Conservation (phyloP, 139 green algal genomes). For the Volvox reticuliferus region DNA sequence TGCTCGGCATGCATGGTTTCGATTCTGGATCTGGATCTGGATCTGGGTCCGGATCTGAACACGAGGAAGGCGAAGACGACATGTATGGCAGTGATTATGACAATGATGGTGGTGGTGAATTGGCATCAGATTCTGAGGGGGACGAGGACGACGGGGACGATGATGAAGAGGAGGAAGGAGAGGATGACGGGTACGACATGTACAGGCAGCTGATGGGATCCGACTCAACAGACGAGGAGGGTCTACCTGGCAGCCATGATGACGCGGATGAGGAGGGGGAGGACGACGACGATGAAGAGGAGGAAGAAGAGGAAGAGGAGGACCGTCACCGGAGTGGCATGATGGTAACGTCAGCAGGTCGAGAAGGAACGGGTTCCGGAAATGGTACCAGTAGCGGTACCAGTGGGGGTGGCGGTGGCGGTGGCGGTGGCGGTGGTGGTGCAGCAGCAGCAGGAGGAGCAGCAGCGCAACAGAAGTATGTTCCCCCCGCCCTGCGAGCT, state of each 20-base stretch:
- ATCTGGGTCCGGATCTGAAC: not conserved
- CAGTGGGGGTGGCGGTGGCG: not conserved
- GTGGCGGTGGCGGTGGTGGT: not conserved
- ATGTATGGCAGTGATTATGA: not conserved
- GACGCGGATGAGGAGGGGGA: constrained; percentile 12
- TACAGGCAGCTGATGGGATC: not conserved
- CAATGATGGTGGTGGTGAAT: too few species aligned
- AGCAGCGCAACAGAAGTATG: constrained; percentile 53
- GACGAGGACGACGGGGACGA: not conserved
- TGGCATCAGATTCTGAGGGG: not conserved
- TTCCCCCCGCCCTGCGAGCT: constrained; percentile 73
- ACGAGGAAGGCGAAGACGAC: not conserved
- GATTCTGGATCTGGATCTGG: not conserved
- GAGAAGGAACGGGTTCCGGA: not conserved
- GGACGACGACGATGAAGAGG: not conserved
- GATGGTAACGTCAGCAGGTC: not conserved
- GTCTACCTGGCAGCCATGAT: not conserved
- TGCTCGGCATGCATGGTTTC: not conserved
- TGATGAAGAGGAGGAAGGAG: not conserved
- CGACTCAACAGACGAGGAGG: not conserved
- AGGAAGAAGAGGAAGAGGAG: not conserved
- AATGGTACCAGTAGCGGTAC: not conserved
- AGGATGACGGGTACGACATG: not conserved
- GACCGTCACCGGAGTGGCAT: too few species aligned
- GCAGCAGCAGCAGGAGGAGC: not conserved